Percentiles rank a stretch among this genome's conserved stretches.
These are phyloP conservation scores for Exophiala sp. DNA, from an alignment of 2,329 filamentous ascomycete genomes.

Conservation along the genomic window DNA sequence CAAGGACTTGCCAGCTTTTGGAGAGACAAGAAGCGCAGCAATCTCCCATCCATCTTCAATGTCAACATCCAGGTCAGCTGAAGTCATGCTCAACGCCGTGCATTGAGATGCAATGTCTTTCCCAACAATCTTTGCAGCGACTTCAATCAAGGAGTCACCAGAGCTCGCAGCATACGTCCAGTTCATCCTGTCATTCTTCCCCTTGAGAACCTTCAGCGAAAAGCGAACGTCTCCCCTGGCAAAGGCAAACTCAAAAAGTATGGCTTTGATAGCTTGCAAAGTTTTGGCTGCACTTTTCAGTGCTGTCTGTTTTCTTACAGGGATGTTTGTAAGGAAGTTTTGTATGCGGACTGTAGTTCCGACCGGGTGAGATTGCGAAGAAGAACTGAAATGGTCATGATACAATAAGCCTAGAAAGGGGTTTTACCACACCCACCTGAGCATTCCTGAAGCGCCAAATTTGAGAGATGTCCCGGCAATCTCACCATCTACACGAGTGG, in stretches of 20 bases:
- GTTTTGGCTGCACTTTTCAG: conserved; percentile 48
- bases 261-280: conserved; percentile 47
- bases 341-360: conserved; percentile 56
- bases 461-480: conserved; percentile 47
- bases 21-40: conserved; percentile 46
- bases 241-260: conserved; percentile 56
- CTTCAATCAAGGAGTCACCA: conserved; percentile 46
- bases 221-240: conserved; percentile 53
- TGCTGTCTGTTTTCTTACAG: conserved; percentile 53
- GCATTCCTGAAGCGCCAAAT: conserved; percentile 47
- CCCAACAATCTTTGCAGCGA: conserved; percentile 52
- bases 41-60: conserved; percentile 37
- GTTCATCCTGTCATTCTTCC: conserved; percentile 56
- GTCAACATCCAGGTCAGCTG: conserved; percentile 27
- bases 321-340: conserved; percentile 53
- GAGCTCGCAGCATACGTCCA: conserved; percentile 52
- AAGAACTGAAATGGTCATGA: conserved; percentile 33
- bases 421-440: conserved; percentile 34
- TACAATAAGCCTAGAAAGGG: conserved; percentile 8
- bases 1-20: conserved; percentile 4
- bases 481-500: conserved; percentile 54
- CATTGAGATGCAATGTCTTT: conserved; percentile 51
- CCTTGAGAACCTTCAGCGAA: conserved; percentile 51
- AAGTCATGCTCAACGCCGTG: conserved; percentile 28
- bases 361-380: conserved; percentile 49